Base-by-base conservation (phyloP, 768 basidiomycete species). In the Pulveroboletus frians region DNA sequence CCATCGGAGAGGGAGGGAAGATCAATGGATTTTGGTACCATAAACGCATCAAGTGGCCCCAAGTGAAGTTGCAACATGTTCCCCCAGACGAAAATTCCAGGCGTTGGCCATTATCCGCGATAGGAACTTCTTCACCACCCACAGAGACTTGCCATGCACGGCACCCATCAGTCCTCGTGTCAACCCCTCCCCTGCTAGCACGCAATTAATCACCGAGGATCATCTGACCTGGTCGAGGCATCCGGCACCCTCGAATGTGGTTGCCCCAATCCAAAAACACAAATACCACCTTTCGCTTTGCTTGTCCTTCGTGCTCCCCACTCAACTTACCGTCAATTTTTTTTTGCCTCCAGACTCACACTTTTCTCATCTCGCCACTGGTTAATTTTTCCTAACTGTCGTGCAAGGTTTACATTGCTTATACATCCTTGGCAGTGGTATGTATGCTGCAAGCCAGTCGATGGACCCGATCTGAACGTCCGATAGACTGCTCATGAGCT, bases 181-280 rank as follows among this genome's bases (percentile, higher is more conserved):
- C 20, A 9, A 53, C 48, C 42, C 43, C 23, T 14, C 35, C 48
- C 31, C 7, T 40, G 29, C 40, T 32, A 15, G 6, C 48, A 38
- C 49, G 49, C 55, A 43, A 45, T 44, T 61, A 60, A 61, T 62
- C 34, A 55, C 59, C 59, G 59, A 58, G 46, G 53, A 54, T 43
- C 49, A 35, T 48, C 41, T 51, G 44, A 52, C 46, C 45, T 36
- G 48, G 54, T 60, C 49, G 47, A 50, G 50, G 47, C 47, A 21
- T 23, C 17, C 51, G 39, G 34, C 50, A 43, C 39, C 39, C 17
- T 34, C 17, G 20, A 47, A 36, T 31, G 39, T 23, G 6, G 15
- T 27, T 21, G 42, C 47, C 46, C 31, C 36, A 14, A 20, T 45
- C 27, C 35, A 52, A 20, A 27, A 45, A 46, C 59, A 52, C 53